A percentile compares a stretch with the other conserved stretches of the same genome.
phyloP scores from a whole-genome alignment of 2,329 filamentous ascomycete genomes.

The Chrysosporium keratinophilum region DNA sequence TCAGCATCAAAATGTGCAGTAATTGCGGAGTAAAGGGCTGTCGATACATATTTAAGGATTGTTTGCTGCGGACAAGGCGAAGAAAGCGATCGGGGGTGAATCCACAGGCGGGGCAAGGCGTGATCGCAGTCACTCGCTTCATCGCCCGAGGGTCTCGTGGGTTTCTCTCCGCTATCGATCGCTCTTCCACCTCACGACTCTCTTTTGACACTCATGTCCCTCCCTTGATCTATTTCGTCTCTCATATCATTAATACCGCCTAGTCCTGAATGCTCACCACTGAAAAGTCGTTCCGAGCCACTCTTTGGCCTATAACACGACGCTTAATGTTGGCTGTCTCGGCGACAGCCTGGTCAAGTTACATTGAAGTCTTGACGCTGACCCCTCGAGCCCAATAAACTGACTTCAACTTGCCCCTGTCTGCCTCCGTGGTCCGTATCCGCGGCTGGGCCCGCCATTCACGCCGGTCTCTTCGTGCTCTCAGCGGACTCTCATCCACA shows the following conservation, averaged over 20 bases:
- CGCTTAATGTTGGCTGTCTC: not conserved
- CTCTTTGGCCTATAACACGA: too few relatives aligned
- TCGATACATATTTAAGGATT: too few relatives aligned
- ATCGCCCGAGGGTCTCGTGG: too few relatives aligned
- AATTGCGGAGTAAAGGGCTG: too few relatives aligned
- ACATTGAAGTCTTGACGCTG: not conserved
- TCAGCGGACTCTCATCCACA: not conserved
- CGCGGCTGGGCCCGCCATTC: constrained; percentile 4
- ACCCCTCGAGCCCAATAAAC: not conserved
- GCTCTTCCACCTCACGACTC: not conserved
- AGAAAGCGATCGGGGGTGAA: not conserved
- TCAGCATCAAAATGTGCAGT: too few relatives aligned
- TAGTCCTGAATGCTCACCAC: too few relatives aligned
- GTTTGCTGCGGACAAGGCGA: too few relatives aligned
- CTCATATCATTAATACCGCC: too few relatives aligned
- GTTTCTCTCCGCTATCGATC: not conserved
- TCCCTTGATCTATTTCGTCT: not conserved
- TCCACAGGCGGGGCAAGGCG: not conserved
- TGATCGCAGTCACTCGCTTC: not conserved
- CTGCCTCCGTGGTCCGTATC: not conserved
- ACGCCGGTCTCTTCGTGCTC: not conserved
- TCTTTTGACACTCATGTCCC: not conserved
- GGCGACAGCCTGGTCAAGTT: constrained; percentile 6
- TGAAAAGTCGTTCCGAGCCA: too few relatives aligned
- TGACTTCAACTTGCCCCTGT: constrained; percentile 3